phyloP scores from a whole-genome alignment of 2,329 filamentous ascomycete genomes.

The Arthrobotrys sinensis region DNA sequence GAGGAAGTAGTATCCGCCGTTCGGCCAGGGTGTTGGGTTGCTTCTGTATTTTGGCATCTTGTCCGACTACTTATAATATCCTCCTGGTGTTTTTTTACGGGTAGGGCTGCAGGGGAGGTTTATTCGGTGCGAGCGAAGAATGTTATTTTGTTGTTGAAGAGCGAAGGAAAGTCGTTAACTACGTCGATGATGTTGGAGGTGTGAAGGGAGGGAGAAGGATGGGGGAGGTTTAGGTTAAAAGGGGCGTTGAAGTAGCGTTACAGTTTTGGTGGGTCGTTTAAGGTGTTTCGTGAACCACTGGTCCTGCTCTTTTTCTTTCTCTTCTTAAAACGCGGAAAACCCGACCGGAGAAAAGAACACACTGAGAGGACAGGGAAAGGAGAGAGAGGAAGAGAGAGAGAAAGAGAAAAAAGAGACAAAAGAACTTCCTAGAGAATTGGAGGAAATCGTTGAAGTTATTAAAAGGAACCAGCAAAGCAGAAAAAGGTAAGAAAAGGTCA shows the following conservation, averaged over 20 bases:
- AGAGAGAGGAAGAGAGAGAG: background rate
- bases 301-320: constrained; percentile 10
- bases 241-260: constrained; percentile 43
- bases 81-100: background rate
- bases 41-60: constrained; percentile 55
- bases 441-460: constrained; percentile 40
- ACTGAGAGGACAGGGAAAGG: background rate
- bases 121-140: constrained; percentile 5
- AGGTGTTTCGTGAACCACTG: constrained; percentile 42
- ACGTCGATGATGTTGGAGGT: constrained; percentile 15
- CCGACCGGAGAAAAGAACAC: constrained; percentile 11
- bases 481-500: constrained; percentile 12
- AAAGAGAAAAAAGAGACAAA: constrained; percentile 2
- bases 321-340: constrained; percentile 15
- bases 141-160: background rate
- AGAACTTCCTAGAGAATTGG: constrained; percentile 13
- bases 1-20: constrained; percentile 60
- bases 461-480: background rate
- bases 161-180: constrained; percentile 21
- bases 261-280: constrained; percentile 42
- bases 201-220: constrained; percentile 1
- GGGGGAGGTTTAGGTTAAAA: constrained; percentile 35
- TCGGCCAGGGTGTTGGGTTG: constrained; percentile 60
- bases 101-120: background rate
- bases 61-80: background rate